Evolutionary conservation across 257 asterid genomes (phyloP).

Genomic region (Nicotiana tomentosiformis): DNA sequence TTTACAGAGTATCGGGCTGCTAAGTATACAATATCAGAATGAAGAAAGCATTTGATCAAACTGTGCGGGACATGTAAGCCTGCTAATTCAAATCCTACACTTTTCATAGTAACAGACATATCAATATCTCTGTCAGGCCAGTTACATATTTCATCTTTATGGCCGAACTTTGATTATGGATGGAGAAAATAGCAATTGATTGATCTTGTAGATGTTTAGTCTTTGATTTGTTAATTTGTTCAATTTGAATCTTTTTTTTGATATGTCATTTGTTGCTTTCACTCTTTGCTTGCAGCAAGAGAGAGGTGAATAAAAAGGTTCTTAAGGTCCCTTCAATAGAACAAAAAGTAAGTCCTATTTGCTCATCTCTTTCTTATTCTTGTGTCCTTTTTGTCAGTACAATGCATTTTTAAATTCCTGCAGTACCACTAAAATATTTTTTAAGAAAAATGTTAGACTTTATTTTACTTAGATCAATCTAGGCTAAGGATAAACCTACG

Average conservation of each 20-base stretch:
- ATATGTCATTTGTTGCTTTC: conserved; percentile 12
- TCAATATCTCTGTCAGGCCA: background rate
- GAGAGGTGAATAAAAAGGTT: conserved; percentile 85
- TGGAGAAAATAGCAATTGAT: background rate
- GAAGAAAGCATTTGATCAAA: conserved; percentile 87
- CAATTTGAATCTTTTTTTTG: background rate
- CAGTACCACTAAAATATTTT: background rate
- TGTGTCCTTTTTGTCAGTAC: background rate
- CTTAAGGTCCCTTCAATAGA: conserved; percentile 83
- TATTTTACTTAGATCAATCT: background rate
- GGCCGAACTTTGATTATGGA: background rate
- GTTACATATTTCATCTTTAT: background rate
- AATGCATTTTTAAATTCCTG: background rate
- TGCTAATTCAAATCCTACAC: background rate
- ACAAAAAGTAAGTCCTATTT: conserved; percentile 48
- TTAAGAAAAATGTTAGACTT: background rate
- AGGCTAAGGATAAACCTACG: background rate
- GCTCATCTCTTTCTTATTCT: background rate
- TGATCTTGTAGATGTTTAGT: conserved; percentile 1
- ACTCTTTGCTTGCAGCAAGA: conserved; percentile 56
- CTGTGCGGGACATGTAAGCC: conserved; percentile 81
- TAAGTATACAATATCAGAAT: conserved; percentile 23
- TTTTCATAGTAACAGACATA: no score
- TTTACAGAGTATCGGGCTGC: background rate
- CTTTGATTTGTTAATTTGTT: conserved; percentile 9